A percentile compares a stretch with the other conserved stretches of the same genome.
phyloP scores from a whole-genome alignment of 176 grass and related monocot genomes.

The Rhynchospora tenuis region DNA sequence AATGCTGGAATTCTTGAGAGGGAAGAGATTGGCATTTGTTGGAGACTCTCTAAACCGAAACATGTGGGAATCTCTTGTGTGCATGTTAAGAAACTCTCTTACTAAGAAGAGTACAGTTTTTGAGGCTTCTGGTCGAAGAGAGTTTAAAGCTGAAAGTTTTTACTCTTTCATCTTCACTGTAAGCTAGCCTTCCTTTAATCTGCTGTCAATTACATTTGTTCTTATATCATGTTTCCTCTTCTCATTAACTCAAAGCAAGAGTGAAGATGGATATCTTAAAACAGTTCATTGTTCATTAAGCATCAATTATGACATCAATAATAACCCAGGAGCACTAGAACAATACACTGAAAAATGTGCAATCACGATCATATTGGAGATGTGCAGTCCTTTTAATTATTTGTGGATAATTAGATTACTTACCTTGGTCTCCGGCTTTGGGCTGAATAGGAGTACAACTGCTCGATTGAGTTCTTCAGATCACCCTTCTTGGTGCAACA shows the following conservation, averaged over 20 bases:
- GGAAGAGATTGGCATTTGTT: slow-evolving; percentile 69
- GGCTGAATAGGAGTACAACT: slow-evolving; percentile 71
- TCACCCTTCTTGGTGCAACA: slow-evolving; percentile 92
- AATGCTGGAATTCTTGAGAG: slow-evolving; percentile 84
- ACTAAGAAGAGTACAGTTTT: slow-evolving; percentile 88
- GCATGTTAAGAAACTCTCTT: slow-evolving; percentile 57
- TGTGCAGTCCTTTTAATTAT: neutral
- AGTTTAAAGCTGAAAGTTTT: slow-evolving; percentile 76
- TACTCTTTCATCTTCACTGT: slow-evolving; percentile 90
- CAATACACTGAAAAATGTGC: neutral
- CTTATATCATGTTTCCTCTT: neutral
- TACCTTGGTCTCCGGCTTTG: slow-evolving; percentile 6
- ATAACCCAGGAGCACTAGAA: neutral
- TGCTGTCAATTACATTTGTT: slow-evolving; percentile 8
- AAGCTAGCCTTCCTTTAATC: neutral
- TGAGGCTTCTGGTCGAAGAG: slow-evolving; percentile 63
- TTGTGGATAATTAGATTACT: neutral
- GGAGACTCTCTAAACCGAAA: slow-evolving; percentile 92
- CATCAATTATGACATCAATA: neutral
- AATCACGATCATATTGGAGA: neutral
- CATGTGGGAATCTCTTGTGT: slow-evolving; percentile 98
- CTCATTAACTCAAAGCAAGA: neutral
- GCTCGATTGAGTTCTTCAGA: slow-evolving; percentile 83
- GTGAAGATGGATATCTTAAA: neutral
- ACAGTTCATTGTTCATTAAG: neutral